A percentile compares a stretch with the other conserved stretches of the same genome.
phyloP scores from a whole-genome alignment of 768 basidiomycete species.

The Kwoniella sp. region DNA sequence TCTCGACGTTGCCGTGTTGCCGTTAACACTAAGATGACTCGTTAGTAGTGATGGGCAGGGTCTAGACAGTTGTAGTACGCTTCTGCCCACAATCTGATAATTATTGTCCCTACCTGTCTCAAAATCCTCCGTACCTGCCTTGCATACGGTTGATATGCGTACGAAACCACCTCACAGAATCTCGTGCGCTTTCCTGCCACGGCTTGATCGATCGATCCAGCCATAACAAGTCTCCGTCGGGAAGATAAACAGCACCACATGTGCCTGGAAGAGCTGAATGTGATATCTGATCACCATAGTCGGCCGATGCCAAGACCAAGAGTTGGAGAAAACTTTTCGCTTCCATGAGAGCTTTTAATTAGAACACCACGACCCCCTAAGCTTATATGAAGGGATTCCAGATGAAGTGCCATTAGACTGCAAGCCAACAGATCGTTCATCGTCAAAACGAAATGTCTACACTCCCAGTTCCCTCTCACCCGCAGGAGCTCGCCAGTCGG shows the following conservation, averaged over 20 bases:
- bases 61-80: too few relatives aligned
- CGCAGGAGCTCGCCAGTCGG: neutral
- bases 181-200: too few relatives aligned
- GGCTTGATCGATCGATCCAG: too few relatives aligned
- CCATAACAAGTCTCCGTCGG: neutral
- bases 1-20: too few relatives aligned
- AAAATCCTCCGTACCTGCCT: too few relatives aligned
- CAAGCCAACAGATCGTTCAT: neutral
- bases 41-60: too few relatives aligned
- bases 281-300: neutral
- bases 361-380: neutral
- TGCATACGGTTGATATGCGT: too few relatives aligned
- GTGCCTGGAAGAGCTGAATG: neutral
- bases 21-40: too few relatives aligned
- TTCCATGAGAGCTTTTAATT: neutral
- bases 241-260: neutral
- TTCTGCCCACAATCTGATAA: too few relatives aligned
- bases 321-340: neutral
- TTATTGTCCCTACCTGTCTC: too few relatives aligned
- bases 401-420: neutral
- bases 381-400: neutral
- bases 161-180: too few relatives aligned
- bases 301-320: neutral
- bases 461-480: neutral
- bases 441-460: neutral